Base-by-base conservation (phyloP, 768 basidiomycete species). In the Psilocybe sp. region DNA sequence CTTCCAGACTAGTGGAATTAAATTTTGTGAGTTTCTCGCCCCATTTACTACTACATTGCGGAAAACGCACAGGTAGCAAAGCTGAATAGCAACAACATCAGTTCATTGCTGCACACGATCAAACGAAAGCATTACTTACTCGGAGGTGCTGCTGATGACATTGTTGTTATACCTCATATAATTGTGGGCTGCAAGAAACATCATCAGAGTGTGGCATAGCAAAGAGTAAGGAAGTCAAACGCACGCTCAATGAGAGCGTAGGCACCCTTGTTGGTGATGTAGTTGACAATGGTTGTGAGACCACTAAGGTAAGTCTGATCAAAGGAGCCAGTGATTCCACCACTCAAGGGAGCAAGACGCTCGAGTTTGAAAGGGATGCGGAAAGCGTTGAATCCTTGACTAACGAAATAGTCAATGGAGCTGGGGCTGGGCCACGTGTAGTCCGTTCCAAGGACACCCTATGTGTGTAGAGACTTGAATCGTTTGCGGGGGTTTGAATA, bases 201-300 rank as follows among this genome's bases (percentile, higher is more conserved):
- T 42, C 15, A 45, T 23, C 52, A 32, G 19, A 15, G 11, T 19
- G 44, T 15, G 14, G n/a, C 37, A 54, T 49, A n/a, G 16, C 7
- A 12, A 28, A 7, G n/a, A 2, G 1, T n/a, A 16, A 16, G 0
- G 40, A 8, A 19, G 16, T n/a, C 4, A 0, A 15, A 69, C 74
- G 53, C 55, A 79, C 79, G 82, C 44, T 84, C 82, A 47, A 85
- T 69, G 51, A 76, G 63, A 47, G 74, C 82, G 55, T 67, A 82
- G n/a, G 73, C 81, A 37, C 80, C 81, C 69, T 82, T 82, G 54
- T 65, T 62, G 35, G 82, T 84, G 62, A 84, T 79, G 61, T 84
- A 84, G 66, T 68, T 74, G 40, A 83, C 77, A 41, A 72, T 81
- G 14, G 71, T 69, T 57, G 75, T 76, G 46, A 82, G 60, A 19